Evolutionary conservation across 2,329 filamentous ascomycete species (phyloP).

Genomic region (Penicillium digitatum): DNA sequence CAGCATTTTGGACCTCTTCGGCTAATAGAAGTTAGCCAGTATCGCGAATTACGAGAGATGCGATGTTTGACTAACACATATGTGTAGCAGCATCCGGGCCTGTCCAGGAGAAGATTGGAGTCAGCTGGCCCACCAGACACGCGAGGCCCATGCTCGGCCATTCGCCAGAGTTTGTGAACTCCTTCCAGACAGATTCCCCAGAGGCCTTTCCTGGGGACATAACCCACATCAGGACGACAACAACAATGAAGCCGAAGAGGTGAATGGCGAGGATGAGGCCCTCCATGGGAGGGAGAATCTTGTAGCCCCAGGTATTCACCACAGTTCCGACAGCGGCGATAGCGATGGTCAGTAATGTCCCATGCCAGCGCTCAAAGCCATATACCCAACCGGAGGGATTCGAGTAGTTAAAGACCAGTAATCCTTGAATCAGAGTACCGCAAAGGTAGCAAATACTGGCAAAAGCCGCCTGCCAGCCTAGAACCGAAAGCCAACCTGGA

Average conservation of each 20-base stretch:
- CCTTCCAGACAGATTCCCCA: constrained; percentile 32
- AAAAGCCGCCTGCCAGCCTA: constrained; percentile 38
- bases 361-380: constrained; percentile 31
- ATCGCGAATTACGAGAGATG: background rate
- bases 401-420: constrained; percentile 34
- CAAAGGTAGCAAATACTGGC: constrained; percentile 34
- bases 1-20: constrained; percentile 50
- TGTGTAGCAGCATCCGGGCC: constrained; percentile 36
- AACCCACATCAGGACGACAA: constrained; percentile 38
- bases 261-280: constrained; percentile 50
- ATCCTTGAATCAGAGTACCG: constrained; percentile 35
- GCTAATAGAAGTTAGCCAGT: constrained; percentile 25
- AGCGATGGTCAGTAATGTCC: constrained; percentile 49
- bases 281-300: constrained; percentile 50
- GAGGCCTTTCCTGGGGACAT: constrained; percentile 25
- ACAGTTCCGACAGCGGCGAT: constrained; percentile 47
- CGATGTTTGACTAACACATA: constrained; percentile 24
- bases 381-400: constrained; percentile 20
- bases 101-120: constrained; percentile 26
- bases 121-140: constrained; percentile 38
- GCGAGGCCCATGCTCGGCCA: constrained; percentile 39
- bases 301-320: constrained; percentile 50
- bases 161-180: constrained; percentile 36
- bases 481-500: constrained; percentile 36
- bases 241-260: constrained; percentile 43